Evolutionary conservation across 495 filamentous ascomycete genomes (phyloP), one percentile per base, ranked within the genome.

Genomic region (Xylaria castorea): DNA sequence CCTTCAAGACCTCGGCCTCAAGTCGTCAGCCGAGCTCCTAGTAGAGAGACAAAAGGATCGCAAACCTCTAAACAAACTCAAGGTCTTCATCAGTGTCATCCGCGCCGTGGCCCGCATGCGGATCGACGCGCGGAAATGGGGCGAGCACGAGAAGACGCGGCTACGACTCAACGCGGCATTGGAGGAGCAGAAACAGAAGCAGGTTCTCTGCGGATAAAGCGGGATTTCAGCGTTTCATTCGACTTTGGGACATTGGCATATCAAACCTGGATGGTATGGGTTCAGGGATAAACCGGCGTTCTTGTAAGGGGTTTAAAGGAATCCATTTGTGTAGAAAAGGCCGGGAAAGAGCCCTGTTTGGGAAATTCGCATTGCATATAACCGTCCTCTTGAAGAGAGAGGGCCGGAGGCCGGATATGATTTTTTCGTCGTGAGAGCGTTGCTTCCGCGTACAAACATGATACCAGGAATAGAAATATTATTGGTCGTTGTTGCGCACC

Each of bases 81-180:
- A 72, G 58, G 74, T 77, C 4, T 80, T 80, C 22, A 72, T 82
- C 16, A 74, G 57, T 58, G 79, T 79, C 38, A 74, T 85, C 18
- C 76, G 83, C 8, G 83, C 83, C 55, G 72, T 85, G 25, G 83
- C 80, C 1, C 80, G 83, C 57, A 81, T 83, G 81, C 79, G 76
- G 68, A 78, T 85, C 40, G 74, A 78, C 65, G 83, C 85, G 12
- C 73, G 71, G 32, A 71, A 77, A n/a, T 86, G 82, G 83, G 75
- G 72, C 48, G 71, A 81, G 63, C 78, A 83, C 55, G 83, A 86
- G 64, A 76, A 74, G 51, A 74, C 80, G 42, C 75, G 84, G 40
- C 75, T 76, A 71, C 74, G 76, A 70, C 78, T 87, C 73, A 79
- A 75, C 20, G 79, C 78, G 18, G 79, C 78, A n/a, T 75, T 77